phyloP scores from a whole-genome alignment of 2,329 filamentous ascomycete species.

The Fusarium sp. region DNA sequence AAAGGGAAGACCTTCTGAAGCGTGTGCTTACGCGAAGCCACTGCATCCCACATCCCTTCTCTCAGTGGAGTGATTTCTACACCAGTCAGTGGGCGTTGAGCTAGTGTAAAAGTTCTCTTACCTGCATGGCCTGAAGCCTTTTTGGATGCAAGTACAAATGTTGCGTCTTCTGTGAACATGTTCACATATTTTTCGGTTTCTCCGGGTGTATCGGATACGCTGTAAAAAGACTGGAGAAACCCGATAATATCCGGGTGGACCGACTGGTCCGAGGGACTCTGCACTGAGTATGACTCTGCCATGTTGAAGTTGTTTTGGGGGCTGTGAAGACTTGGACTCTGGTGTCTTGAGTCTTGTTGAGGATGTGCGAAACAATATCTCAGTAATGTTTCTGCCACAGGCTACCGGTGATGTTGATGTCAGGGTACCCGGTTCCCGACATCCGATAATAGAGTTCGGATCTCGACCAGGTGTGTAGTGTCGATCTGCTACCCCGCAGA shows the following conservation, averaged over 20 bases:
- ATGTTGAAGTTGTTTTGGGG: conserved; percentile 10
- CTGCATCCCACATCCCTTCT: conserved; percentile 41
- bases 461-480: conserved; percentile 1
- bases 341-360: not conserved
- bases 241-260: conserved; percentile 26
- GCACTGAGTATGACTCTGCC: conserved; percentile 30
- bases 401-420: not conserved
- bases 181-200: conserved; percentile 38
- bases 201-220: conserved; percentile 34
- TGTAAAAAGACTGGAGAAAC: conserved; percentile 32
- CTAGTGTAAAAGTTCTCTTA: not conserved
- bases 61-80: conserved; percentile 35
- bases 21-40: conserved; percentile 36
- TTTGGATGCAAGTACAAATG: conserved; percentile 35
- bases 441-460: conserved; percentile 31
- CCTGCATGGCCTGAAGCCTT: conserved; percentile 28
- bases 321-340: not conserved
- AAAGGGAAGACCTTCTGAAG: conserved; percentile 34
- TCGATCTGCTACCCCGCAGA: conserved; percentile 30
- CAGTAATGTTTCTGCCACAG: not conserved
- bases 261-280: conserved; percentile 32
- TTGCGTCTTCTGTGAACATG: conserved; percentile 32
- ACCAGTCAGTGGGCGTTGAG: not conserved
- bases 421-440: conserved; percentile 32
- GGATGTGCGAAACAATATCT: not conserved